These are phyloP conservation scores for Penicillium flavigenum DNA, from an alignment of 495 filamentous ascomycete genomes.

Conservation along the genomic window DNA sequence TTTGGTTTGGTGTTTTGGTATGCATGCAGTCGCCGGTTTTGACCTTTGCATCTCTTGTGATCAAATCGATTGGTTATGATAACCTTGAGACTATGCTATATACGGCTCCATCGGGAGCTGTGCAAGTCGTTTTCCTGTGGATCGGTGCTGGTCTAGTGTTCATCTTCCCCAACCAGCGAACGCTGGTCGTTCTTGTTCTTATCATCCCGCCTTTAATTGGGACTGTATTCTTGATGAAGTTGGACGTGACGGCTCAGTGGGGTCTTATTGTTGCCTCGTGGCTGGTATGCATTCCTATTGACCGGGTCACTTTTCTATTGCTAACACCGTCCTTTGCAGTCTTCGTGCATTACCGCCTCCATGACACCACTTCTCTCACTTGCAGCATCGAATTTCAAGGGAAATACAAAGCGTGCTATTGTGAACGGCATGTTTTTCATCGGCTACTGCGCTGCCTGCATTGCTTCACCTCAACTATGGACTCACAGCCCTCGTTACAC, in stretches of 20 bases:
- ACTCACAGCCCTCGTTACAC: constrained; percentile 28
- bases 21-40: constrained; percentile 29
- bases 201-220: constrained; percentile 33
- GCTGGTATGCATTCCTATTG: constrained; percentile 27
- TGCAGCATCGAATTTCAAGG: constrained; percentile 56
- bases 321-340: constrained; percentile 5
- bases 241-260: constrained; percentile 31
- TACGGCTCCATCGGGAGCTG: constrained; percentile 33
- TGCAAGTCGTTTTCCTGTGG: constrained; percentile 36
- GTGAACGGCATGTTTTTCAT: constrained; percentile 44
- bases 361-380: constrained; percentile 56
- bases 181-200: constrained; percentile 22
- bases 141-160: constrained; percentile 28
- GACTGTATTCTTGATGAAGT: constrained; percentile 30
- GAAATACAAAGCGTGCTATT: constrained; percentile 61
- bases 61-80: constrained; percentile 31
- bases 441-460: constrained; percentile 38
- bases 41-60: constrained; percentile 38
- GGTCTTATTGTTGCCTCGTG: constrained; percentile 35
- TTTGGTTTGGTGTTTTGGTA: constrained; percentile 49
- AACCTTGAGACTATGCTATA: constrained; percentile 35
- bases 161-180: constrained; percentile 25
- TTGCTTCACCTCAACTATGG: constrained; percentile 35
- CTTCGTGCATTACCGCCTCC: constrained; percentile 40
- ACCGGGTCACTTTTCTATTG: background rate